Conservation (phyloP, 306 rosid genomes). For the Quercus parvula region DNA sequence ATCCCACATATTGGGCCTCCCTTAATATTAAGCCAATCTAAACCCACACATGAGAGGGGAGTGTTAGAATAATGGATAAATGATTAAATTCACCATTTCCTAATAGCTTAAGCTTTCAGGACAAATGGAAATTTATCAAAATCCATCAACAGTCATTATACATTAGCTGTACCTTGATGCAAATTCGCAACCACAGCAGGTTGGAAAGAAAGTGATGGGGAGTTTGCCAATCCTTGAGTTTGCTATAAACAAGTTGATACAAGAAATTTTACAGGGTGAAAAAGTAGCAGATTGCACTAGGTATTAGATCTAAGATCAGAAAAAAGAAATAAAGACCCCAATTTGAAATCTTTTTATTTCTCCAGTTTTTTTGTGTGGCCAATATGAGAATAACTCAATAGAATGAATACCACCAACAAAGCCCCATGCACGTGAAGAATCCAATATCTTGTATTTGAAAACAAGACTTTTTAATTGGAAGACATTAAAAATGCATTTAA, state of each 20-base stretch:
- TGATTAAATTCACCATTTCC: too few relatives aligned
- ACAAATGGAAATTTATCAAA: background rate
- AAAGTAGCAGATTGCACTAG: background rate
- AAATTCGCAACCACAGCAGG: background rate
- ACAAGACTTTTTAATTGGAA: background rate
- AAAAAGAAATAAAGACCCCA: background rate
- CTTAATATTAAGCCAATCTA: too few relatives aligned
- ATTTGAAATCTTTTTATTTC: background rate
- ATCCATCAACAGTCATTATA: background rate
- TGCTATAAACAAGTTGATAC: background rate
- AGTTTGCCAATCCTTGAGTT: background rate
- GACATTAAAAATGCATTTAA: slow-evolving; percentile 1
- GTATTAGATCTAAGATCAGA: background rate
- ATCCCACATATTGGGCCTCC: too few relatives aligned
- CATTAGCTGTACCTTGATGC: background rate
- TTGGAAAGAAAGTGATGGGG: background rate
- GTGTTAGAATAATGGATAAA: too few relatives aligned
- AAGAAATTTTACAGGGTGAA: background rate
- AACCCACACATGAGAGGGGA: too few relatives aligned
- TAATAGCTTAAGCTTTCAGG: too few relatives aligned
- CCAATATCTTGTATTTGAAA: background rate
- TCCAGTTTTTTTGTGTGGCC: background rate
- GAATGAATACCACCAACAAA: background rate
- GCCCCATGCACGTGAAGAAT: background rate
- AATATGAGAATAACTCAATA: background rate